phyloP scores from a whole-genome alignment of 805 yeast species.

The Vanderwaltozyma yarrowii region DNA sequence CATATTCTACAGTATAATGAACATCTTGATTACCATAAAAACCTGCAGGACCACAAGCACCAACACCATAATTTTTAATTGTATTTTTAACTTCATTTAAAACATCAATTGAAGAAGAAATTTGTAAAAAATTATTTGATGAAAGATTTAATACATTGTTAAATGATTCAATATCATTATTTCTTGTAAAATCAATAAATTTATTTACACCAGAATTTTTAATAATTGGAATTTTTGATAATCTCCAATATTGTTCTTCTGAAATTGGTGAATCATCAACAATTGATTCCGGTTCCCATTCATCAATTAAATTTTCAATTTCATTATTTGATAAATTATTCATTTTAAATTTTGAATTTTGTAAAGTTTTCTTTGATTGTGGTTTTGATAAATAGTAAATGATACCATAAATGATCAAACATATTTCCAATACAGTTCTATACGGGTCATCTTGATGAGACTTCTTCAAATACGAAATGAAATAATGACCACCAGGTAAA shows the following conservation, averaged over 20 bases:
- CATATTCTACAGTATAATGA: slow-evolving; percentile 70
- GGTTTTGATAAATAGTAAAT: slow-evolving; percentile 63
- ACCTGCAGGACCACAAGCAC: slow-evolving; percentile 98
- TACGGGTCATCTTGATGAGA: slow-evolving; percentile 92
- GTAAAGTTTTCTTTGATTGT: slow-evolving; percentile 41
- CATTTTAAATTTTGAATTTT: background rate
- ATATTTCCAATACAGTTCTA: slow-evolving; percentile 71
- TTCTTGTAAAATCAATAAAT: slow-evolving; percentile 15
- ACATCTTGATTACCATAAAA: slow-evolving; percentile 94
- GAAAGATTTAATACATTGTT: slow-evolving; percentile 52
- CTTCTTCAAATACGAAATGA: slow-evolving; percentile 63
- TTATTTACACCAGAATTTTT: slow-evolving; percentile 41
- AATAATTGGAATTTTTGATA: slow-evolving; percentile 53
- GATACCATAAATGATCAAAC: slow-evolving; percentile 70
- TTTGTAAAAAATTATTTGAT: slow-evolving; percentile 59
- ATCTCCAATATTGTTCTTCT: slow-evolving; percentile 39
- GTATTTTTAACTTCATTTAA: slow-evolving; percentile 44
- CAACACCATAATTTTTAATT: slow-evolving; percentile 75
- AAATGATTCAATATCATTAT: slow-evolving; percentile 22
- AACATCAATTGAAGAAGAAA: slow-evolving; percentile 41
- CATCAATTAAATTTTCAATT: slow-evolving; percentile 71
- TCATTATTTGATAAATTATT: slow-evolving; percentile 42
- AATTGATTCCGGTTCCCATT: slow-evolving; percentile 88
- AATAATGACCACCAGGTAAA: slow-evolving; percentile 24
- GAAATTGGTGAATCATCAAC: slow-evolving; percentile 39